Evolutionary conservation across 164 flowering plant species (phyloP).

Genomic region (Akebia trifoliata): DNA sequence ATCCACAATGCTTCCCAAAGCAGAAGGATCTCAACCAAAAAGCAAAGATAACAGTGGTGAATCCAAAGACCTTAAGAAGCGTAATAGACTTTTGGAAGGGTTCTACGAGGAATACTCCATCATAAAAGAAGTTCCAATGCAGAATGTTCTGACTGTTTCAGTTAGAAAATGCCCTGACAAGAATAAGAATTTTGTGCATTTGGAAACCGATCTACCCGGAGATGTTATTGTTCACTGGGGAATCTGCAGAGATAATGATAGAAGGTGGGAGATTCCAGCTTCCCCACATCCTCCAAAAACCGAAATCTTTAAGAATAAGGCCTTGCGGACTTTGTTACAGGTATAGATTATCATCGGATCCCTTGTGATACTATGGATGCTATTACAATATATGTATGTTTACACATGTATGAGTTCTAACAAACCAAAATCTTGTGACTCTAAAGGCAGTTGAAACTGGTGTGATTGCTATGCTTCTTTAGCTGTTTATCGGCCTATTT

Average conservation of each 20-base stretch:
- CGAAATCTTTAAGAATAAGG: conserved; percentile 60
- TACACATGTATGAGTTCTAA: too few relatives aligned
- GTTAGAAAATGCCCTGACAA: conserved; percentile 51
- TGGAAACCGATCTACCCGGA: conserved; percentile 85
- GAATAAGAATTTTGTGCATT: conserved; percentile 41
- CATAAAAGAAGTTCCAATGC: conserved; percentile 43
- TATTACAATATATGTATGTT: too few relatives aligned
- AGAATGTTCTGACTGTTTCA: conserved; percentile 46
- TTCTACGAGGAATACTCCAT: conserved; percentile 68
- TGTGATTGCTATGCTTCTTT: too few relatives aligned
- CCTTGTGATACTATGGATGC: too few relatives aligned
- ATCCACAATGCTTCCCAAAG: conserved; percentile 37
- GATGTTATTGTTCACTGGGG: conserved; percentile 94
- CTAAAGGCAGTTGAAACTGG: too few relatives aligned
- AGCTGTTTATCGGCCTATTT: too few relatives aligned
- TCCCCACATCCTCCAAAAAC: conserved; percentile 70
- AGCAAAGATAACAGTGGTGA: conserved; percentile 27
- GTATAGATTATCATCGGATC: conserved; percentile 25
- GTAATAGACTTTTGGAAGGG: conserved; percentile 42
- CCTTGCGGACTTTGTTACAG: conserved; percentile 76
- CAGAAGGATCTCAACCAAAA: conserved; percentile 35
- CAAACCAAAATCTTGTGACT: too few relatives aligned
- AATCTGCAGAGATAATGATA: conserved; percentile 54
- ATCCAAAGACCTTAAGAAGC: conserved; percentile 23
- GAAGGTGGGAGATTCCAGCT: conserved; percentile 77